Evolutionary conservation across 208 protist genomes (phyloP), one percentile per base, ranked within the genome.

Genomic region (Leishmania lainsoni): DNA sequence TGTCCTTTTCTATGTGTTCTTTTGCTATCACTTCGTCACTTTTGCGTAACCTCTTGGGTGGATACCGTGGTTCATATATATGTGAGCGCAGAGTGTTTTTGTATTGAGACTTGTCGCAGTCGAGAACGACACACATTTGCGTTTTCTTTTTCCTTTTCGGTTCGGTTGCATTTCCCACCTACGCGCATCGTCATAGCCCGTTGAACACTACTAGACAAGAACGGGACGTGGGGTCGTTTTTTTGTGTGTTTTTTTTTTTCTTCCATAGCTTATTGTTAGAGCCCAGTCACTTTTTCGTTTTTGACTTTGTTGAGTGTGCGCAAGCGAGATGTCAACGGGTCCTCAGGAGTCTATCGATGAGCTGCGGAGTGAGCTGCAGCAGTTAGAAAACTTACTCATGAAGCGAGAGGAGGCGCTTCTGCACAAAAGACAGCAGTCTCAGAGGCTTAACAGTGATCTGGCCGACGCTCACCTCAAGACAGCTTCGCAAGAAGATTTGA

Each of bases 311-410:
- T 4, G 5, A 1, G 42, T 45, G 42, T 45, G 49, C 42, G 20
- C 32, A 4, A 9, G 32, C 8, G 51, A 49, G 74, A 77, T 77
- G 74, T 17, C 56, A 4, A 66, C 56, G 42, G 35, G 20, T 6
- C 54, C 65, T 29, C 52, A 77, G 29, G 75, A 85, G 75, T 86
- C 86, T n/a, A 78, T 92, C 20, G 80, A 75, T 22, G 83, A 88
- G 52, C 77, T 92, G 63, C 88, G 83, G 80, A 70, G 74, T 10
- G 86, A 92, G 75, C 77, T 92, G 8, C 84, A 87, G 66, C 75
- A 83, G 56, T 69, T 94, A 22, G 88, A 92, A 75, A 85, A 87
- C 22, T 84, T 83, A 32, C 75, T 94, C 42, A 66, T 71, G 65
- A 69, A 83, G 78, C 74, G 75, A 1, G 85, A 88, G 75, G 49